Evolutionary conservation across 441 rosid species (phyloP), one percentile per base, ranked within the genome.

Genomic region (Theobroma grandiflorum): DNA sequence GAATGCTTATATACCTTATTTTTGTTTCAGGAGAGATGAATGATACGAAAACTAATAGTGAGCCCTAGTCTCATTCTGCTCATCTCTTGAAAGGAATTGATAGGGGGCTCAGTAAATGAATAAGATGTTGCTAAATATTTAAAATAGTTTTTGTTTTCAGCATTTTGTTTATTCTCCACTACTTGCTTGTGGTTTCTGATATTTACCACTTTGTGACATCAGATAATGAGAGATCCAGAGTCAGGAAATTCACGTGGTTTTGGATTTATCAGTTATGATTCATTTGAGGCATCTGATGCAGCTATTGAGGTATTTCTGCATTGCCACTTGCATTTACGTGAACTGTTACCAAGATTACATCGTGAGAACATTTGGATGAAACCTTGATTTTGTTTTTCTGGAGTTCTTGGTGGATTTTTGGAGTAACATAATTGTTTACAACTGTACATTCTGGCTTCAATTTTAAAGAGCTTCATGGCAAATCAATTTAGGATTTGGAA

Each of bases 151-250:
- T 61, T 31, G 11, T 14, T 35, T 64, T 16, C 18, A 43, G 7
- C 62, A n/a, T 57, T 58, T 5, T n/a, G 43, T 4, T 10, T 64
- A 49, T 76, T 47, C 1, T 35, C 9, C 4, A 31, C 49, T 11
- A n/a, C 18, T 63, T 43, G 35, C n/a, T 67, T 4, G 35, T 72
- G 50, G 84, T 65, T 55, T 65, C 80, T 82, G 66, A 84, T 74
- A 52, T 40, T 83, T 53, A 0, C 9, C 47, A n/a, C 22, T 45
- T 75, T 72, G 33, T 72, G 57, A 68, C 31, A 78, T 78, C 89
- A 97, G 99, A 95, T 95, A 62, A 95, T 97, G 98, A 88, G 98
- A 87, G 98, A 97, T 87, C 98, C 98, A 2, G 99, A 94, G 57
- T 92, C 98, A 0, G 98, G 99, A 69, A 95, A 92, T 88, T 96